Evolutionary conservation across 768 basidiomycete genomes (phyloP), one percentile per base, ranked within the genome.

Genomic region (Pulveroboletus sp.): DNA sequence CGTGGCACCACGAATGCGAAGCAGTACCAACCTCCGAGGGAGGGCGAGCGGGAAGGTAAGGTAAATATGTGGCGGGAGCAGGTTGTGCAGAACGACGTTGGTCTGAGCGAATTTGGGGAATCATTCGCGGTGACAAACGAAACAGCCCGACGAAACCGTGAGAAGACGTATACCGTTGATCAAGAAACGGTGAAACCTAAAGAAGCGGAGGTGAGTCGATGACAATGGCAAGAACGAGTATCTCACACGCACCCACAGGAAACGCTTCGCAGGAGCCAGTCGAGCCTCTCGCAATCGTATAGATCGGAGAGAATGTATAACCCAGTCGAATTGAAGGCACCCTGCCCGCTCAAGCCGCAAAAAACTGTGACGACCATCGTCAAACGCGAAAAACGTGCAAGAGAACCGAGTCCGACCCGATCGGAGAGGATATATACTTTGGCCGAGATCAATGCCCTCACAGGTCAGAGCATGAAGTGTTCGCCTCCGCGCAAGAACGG

Each of bases 21-120:
- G 24, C 47, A 43, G 29, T 21, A 51, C 23, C 51, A 50, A 21
- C 33, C 47, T 3, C 49, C 27, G 54, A 47, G 53, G 63, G 50
- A 54, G 48, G 47, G 43, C 11, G 59, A 34, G 17, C 52, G 43
- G 14, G 62, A 49, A 20, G 53, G 54, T 6, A 79, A 77, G 40
- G 75, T 84, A 45, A 75, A 71, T 20, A 72, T 72, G 9, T 84
- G 82, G 82, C 67, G 80, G 29, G 77, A 82, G 56, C 75, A 77
- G 37, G 76, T 79, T 0, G 74, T 75, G 5, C 63, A 69, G 44
- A 71, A 75, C 44, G 66, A 60, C 27, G 40, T 45, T 20, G 46
- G n/a, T 35, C 32, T 27, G 37, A 50, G 53, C 33, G 66, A 66
- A 21, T 57, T 58, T 24, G 65, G 64, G 35, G 62, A 44, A 24